These are phyloP conservation scores for Kazachstania sp. DNA, from an alignment of 1,139 yeast species.

Conservation along the genomic window DNA sequence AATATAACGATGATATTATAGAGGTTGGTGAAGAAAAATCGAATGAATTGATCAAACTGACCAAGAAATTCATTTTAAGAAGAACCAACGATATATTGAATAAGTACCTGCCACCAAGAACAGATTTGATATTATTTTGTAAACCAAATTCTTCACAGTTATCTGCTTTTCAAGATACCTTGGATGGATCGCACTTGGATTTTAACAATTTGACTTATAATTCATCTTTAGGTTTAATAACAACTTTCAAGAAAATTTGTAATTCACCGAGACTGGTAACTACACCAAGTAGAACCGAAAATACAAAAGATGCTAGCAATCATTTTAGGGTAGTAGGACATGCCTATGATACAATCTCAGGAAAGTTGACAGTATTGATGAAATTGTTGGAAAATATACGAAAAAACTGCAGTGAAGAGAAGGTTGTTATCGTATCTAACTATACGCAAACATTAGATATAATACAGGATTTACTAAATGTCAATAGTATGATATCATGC, in stretches of 20 bases:
- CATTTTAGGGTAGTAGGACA: not conserved
- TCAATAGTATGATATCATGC: conserved; percentile 43
- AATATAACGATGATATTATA: conserved; percentile 39
- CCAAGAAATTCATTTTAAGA: conserved; percentile 63
- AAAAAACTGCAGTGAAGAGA: conserved; percentile 43
- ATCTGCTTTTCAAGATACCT: conserved; percentile 44
- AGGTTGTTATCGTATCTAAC: conserved; percentile 79
- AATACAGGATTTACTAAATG: conserved; percentile 48
- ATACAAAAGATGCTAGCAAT: not conserved
- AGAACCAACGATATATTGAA: conserved; percentile 63
- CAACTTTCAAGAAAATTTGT: conserved; percentile 70
- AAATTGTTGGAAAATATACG: conserved; percentile 45
- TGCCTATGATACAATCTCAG: conserved; percentile 31
- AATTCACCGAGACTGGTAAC: conserved; percentile 64
- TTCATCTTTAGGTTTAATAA: conserved; percentile 59
- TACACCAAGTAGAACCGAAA: conserved; percentile 7
- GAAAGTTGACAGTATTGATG: conserved; percentile 50
- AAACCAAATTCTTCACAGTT: conserved; percentile 62
- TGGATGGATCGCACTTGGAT: conserved; percentile 33
- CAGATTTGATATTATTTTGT: conserved; percentile 72
- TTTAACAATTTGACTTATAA: conserved; percentile 32
- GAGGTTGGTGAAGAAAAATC: conserved; percentile 56
- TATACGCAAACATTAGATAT: conserved; percentile 83
- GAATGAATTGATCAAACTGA: conserved; percentile 49
- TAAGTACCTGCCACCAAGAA: conserved; percentile 62